phyloP scores from a whole-genome alignment of 768 basidiomycete genomes.

The Pleurotus tuoliensis region DNA sequence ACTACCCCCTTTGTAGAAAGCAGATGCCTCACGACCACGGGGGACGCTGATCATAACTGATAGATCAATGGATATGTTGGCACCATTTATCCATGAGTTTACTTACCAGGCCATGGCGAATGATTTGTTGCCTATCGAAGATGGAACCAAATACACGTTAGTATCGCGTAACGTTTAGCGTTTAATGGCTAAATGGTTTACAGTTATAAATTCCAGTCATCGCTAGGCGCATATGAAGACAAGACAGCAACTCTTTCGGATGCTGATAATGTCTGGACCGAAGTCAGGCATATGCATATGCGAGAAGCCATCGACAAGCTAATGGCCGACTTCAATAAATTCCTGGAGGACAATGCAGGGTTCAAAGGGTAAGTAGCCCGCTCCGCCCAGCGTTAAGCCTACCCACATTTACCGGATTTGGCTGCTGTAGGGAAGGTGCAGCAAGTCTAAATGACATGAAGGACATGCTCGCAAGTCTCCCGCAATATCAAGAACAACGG shows the following conservation, averaged over 20 bases:
- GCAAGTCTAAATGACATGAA: conserved; percentile 97
- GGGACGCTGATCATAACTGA: conserved; percentile 90
- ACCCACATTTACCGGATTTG: conserved; percentile 5
- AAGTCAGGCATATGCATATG: conserved; percentile 97
- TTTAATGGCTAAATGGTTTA: background rate
- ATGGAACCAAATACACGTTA: conserved; percentile 83
- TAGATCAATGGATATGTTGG: conserved; percentile 90
- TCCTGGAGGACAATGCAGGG: conserved; percentile 90
- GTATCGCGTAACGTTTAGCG: conserved; percentile 9
- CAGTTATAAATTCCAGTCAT: conserved; percentile 93
- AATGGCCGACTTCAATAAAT: conserved; percentile 93
- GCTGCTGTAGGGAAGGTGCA: conserved; percentile 57
- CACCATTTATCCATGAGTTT: conserved; percentile 94
- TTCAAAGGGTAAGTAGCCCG: conserved; percentile 70
- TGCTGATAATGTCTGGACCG: conserved; percentile 85
- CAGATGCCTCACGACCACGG: conserved; percentile 60
- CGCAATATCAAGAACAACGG: conserved; percentile 92
- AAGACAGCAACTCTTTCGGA: conserved; percentile 86
- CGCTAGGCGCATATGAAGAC: conserved; percentile 81
- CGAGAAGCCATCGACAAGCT: conserved; percentile 96
- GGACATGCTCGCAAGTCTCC: conserved; percentile 94
- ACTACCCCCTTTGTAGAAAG: conserved; percentile 39
- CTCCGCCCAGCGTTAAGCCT: background rate
- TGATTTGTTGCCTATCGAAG: conserved; percentile 85
- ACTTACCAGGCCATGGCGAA: conserved; percentile 99